Base-by-base conservation (phyloP, 148 eudicot genomes). In the Vaccinium macrocarpon region DNA sequence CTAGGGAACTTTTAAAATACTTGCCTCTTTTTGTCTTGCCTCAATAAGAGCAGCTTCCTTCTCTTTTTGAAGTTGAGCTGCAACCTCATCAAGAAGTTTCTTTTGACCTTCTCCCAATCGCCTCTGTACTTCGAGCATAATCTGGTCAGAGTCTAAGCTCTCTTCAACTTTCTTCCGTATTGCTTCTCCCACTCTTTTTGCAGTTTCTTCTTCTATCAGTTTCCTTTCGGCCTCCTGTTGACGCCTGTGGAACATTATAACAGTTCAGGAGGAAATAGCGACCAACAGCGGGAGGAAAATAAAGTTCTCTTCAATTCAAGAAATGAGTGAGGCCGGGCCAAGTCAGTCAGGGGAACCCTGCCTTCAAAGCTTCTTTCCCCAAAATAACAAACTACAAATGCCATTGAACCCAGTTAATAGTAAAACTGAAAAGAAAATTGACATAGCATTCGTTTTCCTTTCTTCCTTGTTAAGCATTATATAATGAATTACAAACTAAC, bases 191-290 rank as follows among this genome's bases (percentile, higher is more conserved):
- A 96, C 95, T 92, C 98, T 91, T 85, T 89, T 92, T 81, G 92
- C 84, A 81, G 97, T 96, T 93, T 96, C 99, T 91, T 96, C 99
- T 86, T 93, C 96, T 82, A 96, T 86, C 85, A 96, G 80, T 83
- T 91, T 92, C 78, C 88, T 19, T 87, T 96, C 99, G 78, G 98
- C 97, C 89, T 94, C 96, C 84, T 91, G 93, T 86, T 93, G 98
- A 84, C 95, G 96, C 97, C 99, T 96, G 90, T 62, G 80, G 85
- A 76, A 64, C 74, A 85, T 52, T 25, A 85, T 72, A 81, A 70
- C 82, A 80, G 83, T 89, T 88, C 87, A 88, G 85, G 64, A 82
- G 74, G 79, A 71, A 82, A 83, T 73, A 32, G 35, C 35, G 35
- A 32, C 35, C 35, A 32, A 1, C 35, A 32, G 35, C 35, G 35